Evolutionary conservation across 345 rosid genomes (phyloP), one percentile per base, ranked within the genome.

Genomic region (Brassica carinata): DNA sequence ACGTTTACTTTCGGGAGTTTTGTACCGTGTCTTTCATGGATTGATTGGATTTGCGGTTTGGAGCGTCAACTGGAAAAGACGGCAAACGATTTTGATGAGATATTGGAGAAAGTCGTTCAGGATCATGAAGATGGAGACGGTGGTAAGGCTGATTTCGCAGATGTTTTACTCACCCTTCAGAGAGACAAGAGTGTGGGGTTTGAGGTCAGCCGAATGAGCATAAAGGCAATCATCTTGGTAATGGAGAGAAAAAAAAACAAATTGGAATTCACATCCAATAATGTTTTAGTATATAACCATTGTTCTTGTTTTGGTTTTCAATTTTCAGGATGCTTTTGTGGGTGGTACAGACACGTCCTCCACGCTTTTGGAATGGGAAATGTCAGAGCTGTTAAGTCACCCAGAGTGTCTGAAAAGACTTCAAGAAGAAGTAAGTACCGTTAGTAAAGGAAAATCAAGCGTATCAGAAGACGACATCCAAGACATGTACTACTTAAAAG

Each of bases 1-100:
- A 53, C 5, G 73, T 64, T 85, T 26, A 64, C 71, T 40, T 57
- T 86, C 0, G 91, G 92, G 14, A 89, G 84, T 34, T 89, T 63
- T 67, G 73, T 92, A 43, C 93, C 92, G 19, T 86, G 87, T 83
- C 87, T 90, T 29, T 81, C 77, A 9, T 89, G 91, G 92, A 26
- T 86, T 5, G 83, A 78, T 63, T 14, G 57, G 76, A 11, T 84
- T 1, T 3, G 73, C 11, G 87, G 89, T 70, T 45, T 78, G 30
- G 30, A 71, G 36, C 66, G 14, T n/a, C 73, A 61, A 26, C 13
- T 79, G 0, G 79, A 83, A 3, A 81, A 66, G 72, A 82, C 84
- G 5, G 61, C 69, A 0, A 74, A 23, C 5, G 85, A 81, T 43
- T 53, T 87, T 2, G 87, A 87, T 63, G 57, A 59, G 5, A 73